Percentiles rank a stretch among this genome's conserved stretches.
Conservation (phyloP, 495 filamentous ascomycete genomes). For the Penicillium canariense region DNA sequence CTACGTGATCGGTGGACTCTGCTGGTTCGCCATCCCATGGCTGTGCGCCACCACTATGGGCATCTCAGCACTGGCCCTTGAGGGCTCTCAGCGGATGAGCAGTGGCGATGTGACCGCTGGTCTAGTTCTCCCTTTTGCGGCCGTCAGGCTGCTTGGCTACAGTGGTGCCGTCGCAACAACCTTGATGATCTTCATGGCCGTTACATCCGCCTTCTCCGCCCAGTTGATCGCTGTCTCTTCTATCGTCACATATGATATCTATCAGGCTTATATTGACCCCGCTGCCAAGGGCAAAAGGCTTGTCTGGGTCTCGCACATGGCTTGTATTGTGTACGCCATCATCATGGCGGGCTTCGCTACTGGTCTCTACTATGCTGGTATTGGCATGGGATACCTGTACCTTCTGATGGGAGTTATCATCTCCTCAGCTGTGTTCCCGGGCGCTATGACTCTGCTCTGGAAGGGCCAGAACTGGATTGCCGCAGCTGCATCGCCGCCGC, state of each 20-base stretch:
- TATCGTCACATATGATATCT: slow-evolving; percentile 92
- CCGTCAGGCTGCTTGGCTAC: slow-evolving; percentile 84
- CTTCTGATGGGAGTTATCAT: slow-evolving; percentile 93
- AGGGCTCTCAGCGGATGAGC: slow-evolving; percentile 69
- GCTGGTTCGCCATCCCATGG: slow-evolving; percentile 97
- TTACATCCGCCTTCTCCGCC: slow-evolving; percentile 84
- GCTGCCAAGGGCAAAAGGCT: slow-evolving; percentile 68
- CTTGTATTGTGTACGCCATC: slow-evolving; percentile 73
- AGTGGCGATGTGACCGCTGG: slow-evolving; percentile 78
- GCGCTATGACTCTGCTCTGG: slow-evolving; percentile 79
- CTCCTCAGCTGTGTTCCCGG: slow-evolving; percentile 79
- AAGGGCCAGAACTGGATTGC: slow-evolving; percentile 78
- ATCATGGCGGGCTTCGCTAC: slow-evolving; percentile 84
- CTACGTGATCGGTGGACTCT: slow-evolving; percentile 86
- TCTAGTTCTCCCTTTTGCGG: slow-evolving; percentile 83
- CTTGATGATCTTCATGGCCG: slow-evolving; percentile 93
- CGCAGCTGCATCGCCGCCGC: slow-evolving; percentile 68
- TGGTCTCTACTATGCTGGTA: slow-evolving; percentile 69
- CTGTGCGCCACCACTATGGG: slow-evolving; percentile 91
- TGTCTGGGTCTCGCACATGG: slow-evolving; percentile 80
- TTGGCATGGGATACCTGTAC: slow-evolving; percentile 76
- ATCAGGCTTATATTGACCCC: slow-evolving; percentile 60
- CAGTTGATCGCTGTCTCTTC: slow-evolving; percentile 91
- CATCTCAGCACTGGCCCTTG: slow-evolving; percentile 80
- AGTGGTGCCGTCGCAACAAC: slow-evolving; percentile 83